Conservation (phyloP, 176 grass and related monocot species). For the Poa annua region DNA sequence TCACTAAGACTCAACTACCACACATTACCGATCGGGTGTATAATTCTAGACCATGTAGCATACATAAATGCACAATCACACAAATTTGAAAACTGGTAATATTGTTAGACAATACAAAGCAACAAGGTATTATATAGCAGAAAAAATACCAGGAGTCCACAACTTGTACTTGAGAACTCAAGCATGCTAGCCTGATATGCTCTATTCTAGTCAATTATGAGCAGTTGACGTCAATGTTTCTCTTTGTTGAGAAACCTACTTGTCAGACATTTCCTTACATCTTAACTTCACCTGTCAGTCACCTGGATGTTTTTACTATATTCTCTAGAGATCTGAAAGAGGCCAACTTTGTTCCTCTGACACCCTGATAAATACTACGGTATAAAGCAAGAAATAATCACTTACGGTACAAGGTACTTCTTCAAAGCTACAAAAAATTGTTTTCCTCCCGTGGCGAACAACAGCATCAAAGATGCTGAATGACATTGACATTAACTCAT, state of each 20-base stretch:
- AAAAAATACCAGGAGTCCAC: background rate
- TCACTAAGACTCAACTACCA: background rate
- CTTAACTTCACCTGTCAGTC: slow-evolving; percentile 37
- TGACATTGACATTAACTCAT: slow-evolving; percentile 14
- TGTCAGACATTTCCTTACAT: slow-evolving; percentile 14
- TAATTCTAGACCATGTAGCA: background rate
- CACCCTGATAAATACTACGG: background rate
- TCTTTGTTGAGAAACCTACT: background rate
- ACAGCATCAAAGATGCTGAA: background rate
- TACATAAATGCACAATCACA: background rate
- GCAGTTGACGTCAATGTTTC: background rate
- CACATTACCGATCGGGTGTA: background rate
- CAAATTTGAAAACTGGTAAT: background rate
- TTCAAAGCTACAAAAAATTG: slow-evolving; percentile 10
- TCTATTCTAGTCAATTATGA: background rate
- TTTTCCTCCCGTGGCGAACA: background rate
- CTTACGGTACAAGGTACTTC: slow-evolving; percentile 12
- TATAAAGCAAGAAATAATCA: slow-evolving; percentile 32
- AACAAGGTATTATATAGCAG: background rate
- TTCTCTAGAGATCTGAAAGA: slow-evolving; percentile 38
- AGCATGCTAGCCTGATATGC: background rate
- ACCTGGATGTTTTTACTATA: background rate
- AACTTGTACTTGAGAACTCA: background rate
- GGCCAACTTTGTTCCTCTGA: slow-evolving; percentile 26
- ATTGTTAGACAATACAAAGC: slow-evolving; percentile 20